Evolutionary conservation across 192 early-diverging fungal species (phyloP).

Genomic region (Podila epigama): DNA sequence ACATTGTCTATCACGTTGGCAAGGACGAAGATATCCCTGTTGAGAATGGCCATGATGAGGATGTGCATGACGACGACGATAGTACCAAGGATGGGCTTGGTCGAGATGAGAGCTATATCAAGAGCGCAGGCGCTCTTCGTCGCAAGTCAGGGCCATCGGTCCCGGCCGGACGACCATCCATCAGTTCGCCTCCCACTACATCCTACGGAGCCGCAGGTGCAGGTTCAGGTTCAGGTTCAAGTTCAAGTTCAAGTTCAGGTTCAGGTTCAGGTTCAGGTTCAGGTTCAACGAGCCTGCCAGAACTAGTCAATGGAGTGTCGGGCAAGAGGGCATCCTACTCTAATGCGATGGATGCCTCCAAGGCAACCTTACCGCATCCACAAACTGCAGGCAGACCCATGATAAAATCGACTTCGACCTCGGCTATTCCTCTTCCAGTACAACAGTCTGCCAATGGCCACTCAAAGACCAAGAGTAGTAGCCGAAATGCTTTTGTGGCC

Average conservation of each 20-base stretch:
- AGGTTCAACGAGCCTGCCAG: neutral
- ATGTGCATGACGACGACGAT: constrained; percentile 11
- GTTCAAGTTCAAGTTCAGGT: no score
- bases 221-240: no score
- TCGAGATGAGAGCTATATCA: neutral
- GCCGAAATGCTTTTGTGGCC: constrained; percentile 24
- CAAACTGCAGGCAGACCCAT: constrained; percentile 1
- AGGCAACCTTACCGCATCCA: constrained; percentile 7
- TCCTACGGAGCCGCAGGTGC: neutral
- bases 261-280: no score
- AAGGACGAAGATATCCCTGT: constrained; percentile 1
- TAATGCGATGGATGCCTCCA: neutral
- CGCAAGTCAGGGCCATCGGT: neutral
- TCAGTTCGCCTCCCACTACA: neutral
- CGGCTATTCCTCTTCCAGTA: neutral
- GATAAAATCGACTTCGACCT: neutral
- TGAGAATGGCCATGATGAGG: constrained; percentile 20
- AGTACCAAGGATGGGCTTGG: constrained; percentile 3
- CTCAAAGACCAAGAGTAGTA: constrained; percentile 25
- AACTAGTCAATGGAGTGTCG: neutral
- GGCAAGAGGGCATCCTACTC: neutral
- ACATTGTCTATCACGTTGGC: constrained; percentile 15
- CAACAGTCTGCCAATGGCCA: constrained; percentile 15
- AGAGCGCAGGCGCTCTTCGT: constrained; percentile 8
- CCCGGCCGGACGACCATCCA: neutral